Evolutionary conservation across 768 basidiomycete genomes (phyloP).

Genomic region (Leucosporidium creatinivorum): DNA sequence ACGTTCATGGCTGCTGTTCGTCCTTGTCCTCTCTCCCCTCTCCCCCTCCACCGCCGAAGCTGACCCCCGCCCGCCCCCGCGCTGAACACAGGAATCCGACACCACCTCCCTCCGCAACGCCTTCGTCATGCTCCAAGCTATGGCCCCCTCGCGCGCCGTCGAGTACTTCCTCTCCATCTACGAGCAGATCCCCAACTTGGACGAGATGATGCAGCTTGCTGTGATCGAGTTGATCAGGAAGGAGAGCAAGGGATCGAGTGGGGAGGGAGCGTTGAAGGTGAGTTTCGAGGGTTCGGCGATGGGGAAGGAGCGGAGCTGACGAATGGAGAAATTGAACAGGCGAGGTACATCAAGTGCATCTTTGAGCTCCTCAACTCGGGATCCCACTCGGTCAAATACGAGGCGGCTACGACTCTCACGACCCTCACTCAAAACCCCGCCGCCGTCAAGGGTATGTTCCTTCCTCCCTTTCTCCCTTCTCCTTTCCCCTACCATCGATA

Average conservation of each 20-base stretch:
- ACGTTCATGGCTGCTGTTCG: slow-evolving; percentile 79
- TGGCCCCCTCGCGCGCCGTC: slow-evolving; percentile 78
- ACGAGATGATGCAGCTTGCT: slow-evolving; percentile 90
- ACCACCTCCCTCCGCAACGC: slow-evolving; percentile 95
- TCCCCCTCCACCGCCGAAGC: neutral
- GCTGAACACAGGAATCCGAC: slow-evolving; percentile 73
- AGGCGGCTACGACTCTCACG: slow-evolving; percentile 90
- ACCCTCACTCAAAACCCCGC: slow-evolving; percentile 90
- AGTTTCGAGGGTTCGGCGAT: slow-evolving; percentile 37
- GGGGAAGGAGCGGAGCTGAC: neutral
- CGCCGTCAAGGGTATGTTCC: slow-evolving; percentile 73
- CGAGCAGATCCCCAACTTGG: slow-evolving; percentile 71
- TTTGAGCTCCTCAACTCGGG: slow-evolving; percentile 83
- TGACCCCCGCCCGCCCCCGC: neutral
- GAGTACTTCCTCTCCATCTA: slow-evolving; percentile 81
- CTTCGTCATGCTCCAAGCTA: slow-evolving; percentile 78
- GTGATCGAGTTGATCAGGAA: slow-evolving; percentile 86
- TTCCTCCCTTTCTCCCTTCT: neutral
- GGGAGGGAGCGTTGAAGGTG: slow-evolving; percentile 71
- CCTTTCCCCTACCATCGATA: neutral
- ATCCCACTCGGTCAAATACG: slow-evolving; percentile 92
- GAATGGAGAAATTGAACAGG: slow-evolving; percentile 44
- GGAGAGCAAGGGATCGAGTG: slow-evolving; percentile 60
- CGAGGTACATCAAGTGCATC: slow-evolving; percentile 89
- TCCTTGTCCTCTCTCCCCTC: slow-evolving; percentile 1